These are phyloP conservation scores for Fusarium sp. DNA, from an alignment of 2,329 filamentous ascomycete genomes.

Conservation along the genomic window DNA sequence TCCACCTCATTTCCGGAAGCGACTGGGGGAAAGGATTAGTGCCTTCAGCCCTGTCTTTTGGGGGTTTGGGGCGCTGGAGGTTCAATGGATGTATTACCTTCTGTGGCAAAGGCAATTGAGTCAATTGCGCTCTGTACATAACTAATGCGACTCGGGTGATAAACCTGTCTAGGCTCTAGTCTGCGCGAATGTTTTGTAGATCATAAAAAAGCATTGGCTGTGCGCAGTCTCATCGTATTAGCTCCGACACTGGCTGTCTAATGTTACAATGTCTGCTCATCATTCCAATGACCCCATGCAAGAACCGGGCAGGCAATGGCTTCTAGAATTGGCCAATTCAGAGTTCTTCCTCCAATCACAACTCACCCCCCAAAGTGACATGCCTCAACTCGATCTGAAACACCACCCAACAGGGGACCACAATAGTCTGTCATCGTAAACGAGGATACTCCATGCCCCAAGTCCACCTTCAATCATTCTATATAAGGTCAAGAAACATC, in stretches of 20 bases:
- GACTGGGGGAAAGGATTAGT: neutral
- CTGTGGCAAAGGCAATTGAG: neutral
- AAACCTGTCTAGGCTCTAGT: too few species aligned
- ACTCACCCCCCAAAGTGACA: neutral
- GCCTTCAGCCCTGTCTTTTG: conserved; percentile 11
- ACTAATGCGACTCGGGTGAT: too few species aligned
- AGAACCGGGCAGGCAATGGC: neutral
- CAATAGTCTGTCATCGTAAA: neutral
- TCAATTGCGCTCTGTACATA: neutral
- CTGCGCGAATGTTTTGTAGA: neutral
- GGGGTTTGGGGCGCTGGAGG: neutral
- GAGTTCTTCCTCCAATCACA: conserved; percentile 28
- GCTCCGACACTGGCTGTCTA: neutral
- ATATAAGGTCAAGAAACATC: conserved; percentile 9
- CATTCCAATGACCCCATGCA: neutral
- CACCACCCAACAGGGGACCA: neutral
- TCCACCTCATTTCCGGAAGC: conserved; percentile 29
- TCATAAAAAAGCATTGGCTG: neutral
- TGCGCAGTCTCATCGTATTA: neutral
- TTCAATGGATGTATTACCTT: neutral
- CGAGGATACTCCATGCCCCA: neutral
- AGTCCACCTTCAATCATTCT: neutral
- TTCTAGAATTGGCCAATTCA: neutral
- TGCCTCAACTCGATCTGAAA: conserved; percentile 27
- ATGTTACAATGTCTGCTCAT: neutral